phyloP scores from a whole-genome alignment of 345 rosid genomes.

The Acer yangbiense region DNA sequence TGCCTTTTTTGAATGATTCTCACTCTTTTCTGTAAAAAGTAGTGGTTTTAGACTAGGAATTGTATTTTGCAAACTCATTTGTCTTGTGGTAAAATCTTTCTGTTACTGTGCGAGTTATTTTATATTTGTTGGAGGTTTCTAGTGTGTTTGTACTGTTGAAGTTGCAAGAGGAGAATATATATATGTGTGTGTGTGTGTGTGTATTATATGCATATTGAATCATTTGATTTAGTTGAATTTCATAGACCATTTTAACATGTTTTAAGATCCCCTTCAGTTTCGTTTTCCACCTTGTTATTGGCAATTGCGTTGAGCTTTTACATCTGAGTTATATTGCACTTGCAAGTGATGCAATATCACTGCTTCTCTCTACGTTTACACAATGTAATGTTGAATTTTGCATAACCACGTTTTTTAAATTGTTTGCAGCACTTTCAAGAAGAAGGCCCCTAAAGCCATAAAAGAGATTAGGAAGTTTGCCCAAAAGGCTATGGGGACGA shows the following conservation, averaged over 20 bases:
- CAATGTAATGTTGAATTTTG: too few species aligned
- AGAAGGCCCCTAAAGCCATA: conserved; percentile 89
- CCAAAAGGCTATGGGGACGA: conserved; percentile 71
- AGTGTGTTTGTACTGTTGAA: too few species aligned
- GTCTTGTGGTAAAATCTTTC: too few species aligned
- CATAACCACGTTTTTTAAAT: not conserved
- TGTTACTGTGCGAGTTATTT: too few species aligned
- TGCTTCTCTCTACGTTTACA: too few species aligned
- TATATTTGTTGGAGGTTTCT: too few species aligned
- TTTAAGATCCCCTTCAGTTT: not conserved
- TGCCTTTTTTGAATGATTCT: too few species aligned
- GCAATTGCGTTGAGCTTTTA: not conserved
- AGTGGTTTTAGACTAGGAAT: too few species aligned
- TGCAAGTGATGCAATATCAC: not conserved
- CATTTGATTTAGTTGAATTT: not conserved
- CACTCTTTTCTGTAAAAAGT: too few species aligned
- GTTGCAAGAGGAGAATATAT: not conserved
- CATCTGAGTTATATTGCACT: not conserved
- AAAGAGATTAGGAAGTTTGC: conserved; percentile 85
- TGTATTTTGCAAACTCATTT: too few species aligned
- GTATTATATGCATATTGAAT: too few species aligned
- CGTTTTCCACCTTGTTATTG: not conserved
- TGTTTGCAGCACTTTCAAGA: conserved; percentile 72
- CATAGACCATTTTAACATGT: not conserved
- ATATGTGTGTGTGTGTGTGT: too few species aligned